phyloP scores from a whole-genome alignment of 2,329 filamentous ascomycete genomes.

The Coniochaeta sp. region DNA sequence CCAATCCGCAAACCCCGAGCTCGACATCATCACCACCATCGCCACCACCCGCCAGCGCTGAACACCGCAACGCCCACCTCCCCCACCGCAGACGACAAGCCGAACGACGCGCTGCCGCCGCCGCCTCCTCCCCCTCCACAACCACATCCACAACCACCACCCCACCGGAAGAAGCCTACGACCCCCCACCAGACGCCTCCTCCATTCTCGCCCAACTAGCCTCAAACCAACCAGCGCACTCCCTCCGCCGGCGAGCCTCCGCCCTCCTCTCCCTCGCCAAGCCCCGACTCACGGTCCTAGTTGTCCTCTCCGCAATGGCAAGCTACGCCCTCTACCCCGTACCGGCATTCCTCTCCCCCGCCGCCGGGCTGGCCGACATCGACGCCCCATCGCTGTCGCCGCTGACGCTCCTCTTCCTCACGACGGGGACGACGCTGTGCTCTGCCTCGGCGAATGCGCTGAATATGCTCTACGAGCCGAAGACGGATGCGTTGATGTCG shows the following conservation, averaged over 20 bases:
- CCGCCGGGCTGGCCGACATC: conserved; percentile 46
- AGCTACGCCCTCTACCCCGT: conserved; percentile 92
- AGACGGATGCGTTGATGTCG: conserved; percentile 86
- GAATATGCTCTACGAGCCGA: conserved; percentile 94
- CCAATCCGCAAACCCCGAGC: background rate
- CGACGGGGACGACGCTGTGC: conserved; percentile 79
- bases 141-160: no score
- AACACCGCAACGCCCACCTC: conserved; percentile 11
- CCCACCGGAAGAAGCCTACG: background rate
- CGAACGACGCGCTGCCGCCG: conserved; percentile 12
- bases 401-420: conserved; percentile 86
- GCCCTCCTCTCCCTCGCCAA: conserved; percentile 91
- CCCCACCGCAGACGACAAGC: conserved; percentile 22
- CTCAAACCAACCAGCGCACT: conserved; percentile 40
- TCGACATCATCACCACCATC: background rate
- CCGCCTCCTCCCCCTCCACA: background rate
- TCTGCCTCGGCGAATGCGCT: conserved; percentile 88
- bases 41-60: background rate
- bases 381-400: conserved; percentile 75
- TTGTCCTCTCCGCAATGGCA: conserved; percentile 84
- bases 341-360: conserved; percentile 71
- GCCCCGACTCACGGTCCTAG: conserved; percentile 83
- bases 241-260: conserved; percentile 61
- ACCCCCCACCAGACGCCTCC: conserved; percentile 32
- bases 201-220: conserved; percentile 47